Conservation (phyloP, 192 early-diverging fungal genomes). For the Gamsiella multidivaricata region DNA sequence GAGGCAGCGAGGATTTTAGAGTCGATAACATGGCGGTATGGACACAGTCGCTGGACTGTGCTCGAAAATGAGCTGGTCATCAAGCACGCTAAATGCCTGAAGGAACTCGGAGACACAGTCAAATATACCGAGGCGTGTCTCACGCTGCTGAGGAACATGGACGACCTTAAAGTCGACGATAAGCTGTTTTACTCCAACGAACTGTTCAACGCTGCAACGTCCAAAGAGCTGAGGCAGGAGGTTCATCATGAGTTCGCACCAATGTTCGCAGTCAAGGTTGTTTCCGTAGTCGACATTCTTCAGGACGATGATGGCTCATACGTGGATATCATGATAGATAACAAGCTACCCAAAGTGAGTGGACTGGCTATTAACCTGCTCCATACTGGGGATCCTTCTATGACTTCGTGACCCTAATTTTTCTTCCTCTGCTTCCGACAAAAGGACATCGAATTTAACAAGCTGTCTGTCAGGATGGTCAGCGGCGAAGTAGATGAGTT, state of each 20-base stretch:
- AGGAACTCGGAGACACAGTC: slow-evolving; percentile 60
- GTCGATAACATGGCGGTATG: slow-evolving; percentile 66
- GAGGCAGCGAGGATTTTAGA: slow-evolving; percentile 74
- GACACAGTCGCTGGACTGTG: slow-evolving; percentile 69
- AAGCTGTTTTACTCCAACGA: slow-evolving; percentile 59
- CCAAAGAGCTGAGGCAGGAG: slow-evolving; percentile 45
- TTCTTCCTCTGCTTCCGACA: too few species aligned
- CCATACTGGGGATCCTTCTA: too few species aligned
- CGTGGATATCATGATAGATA: slow-evolving; percentile 65
- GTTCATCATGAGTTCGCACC: slow-evolving; percentile 61
- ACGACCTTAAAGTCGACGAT: slow-evolving; percentile 57
- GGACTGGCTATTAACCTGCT: too few species aligned
- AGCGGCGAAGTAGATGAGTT: slow-evolving; percentile 65
- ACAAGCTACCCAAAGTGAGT: slow-evolving; percentile 66
- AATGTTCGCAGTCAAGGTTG: slow-evolving; percentile 64
- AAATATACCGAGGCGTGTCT: slow-evolving; percentile 63
- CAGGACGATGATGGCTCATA: slow-evolving; percentile 65
- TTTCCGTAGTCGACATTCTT: slow-evolving; percentile 68
- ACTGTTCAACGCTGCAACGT: slow-evolving; percentile 53
- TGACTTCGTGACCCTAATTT: neutral
- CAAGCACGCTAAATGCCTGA: slow-evolving; percentile 73
- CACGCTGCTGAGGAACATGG: slow-evolving; percentile 62
- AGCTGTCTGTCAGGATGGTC: slow-evolving; percentile 59
- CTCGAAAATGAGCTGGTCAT: slow-evolving; percentile 75
- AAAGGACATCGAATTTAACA: slow-evolving; percentile 59